Evolutionary conservation across 371 early-diverging fungal genomes (phyloP).

Genomic region (Haplosporangium sp.): DNA sequence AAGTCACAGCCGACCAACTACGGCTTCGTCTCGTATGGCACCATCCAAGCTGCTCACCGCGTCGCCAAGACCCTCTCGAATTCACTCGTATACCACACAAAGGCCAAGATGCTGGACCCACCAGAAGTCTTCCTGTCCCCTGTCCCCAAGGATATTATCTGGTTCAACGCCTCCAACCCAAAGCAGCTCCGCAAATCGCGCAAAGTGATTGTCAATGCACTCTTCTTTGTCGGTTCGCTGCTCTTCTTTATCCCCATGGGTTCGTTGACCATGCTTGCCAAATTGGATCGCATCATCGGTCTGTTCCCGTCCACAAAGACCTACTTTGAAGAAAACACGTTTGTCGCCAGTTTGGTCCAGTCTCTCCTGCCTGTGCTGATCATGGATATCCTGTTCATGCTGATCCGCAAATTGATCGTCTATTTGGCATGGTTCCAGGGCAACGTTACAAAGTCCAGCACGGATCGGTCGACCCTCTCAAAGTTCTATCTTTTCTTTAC

Average conservation of each 20-base stretch:
- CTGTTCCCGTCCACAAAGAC: constrained; percentile 62
- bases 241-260: constrained; percentile 77
- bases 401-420: constrained; percentile 76
- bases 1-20: constrained; percentile 72
- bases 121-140: constrained; percentile 71
- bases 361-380: constrained; percentile 78
- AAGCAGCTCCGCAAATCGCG: constrained; percentile 68
- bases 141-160: constrained; percentile 82
- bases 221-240: constrained; percentile 71
- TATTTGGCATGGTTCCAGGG: constrained; percentile 82
- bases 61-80: constrained; percentile 62
- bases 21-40: constrained; percentile 80
- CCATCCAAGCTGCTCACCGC: constrained; percentile 70
- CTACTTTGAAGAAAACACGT: constrained; percentile 62
- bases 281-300: constrained; percentile 64
- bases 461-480: constrained; percentile 80
- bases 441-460: constrained; percentile 75
- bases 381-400: constrained; percentile 74
- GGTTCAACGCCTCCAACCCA: constrained; percentile 78
- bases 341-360: constrained; percentile 69
- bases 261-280: constrained; percentile 70
- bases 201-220: constrained; percentile 62
- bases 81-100: constrained; percentile 24
- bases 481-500: constrained; percentile 86
- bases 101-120: constrained; percentile 53